A percentile compares a stretch with the other conserved stretches of the same genome.
These are phyloP conservation scores for Pyricularia pennisetigena DNA, from an alignment of 2,329 filamentous ascomycete species.

Conservation along the genomic window DNA sequence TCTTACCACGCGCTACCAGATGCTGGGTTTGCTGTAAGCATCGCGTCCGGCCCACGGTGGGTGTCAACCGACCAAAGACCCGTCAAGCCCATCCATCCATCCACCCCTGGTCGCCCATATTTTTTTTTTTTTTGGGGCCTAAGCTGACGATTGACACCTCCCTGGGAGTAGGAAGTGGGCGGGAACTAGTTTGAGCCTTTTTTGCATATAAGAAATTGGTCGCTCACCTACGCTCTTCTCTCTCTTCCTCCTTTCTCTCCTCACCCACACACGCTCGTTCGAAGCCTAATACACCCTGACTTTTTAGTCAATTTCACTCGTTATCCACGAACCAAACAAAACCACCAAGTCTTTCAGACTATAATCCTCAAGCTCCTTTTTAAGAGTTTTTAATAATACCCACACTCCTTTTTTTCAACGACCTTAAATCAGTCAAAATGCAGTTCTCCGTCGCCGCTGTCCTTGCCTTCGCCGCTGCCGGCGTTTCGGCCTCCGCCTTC, in stretches of 20 bases:
- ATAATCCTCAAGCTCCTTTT: conserved; percentile 13
- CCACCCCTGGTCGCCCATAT: background rate
- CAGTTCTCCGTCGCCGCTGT: conserved; percentile 48
- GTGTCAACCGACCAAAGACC: background rate
- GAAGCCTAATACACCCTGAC: conserved; percentile 32
- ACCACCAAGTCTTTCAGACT: background rate
- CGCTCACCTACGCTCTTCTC: conserved; percentile 23
- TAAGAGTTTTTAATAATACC: conserved; percentile 14
- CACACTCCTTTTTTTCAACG: conserved; percentile 21
- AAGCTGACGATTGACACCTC: background rate
- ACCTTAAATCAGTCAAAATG: conserved; percentile 47
- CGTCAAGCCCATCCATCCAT: background rate
- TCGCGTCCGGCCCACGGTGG: background rate
- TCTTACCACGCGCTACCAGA: too few relatives aligned
- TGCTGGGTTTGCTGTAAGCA: too few relatives aligned
- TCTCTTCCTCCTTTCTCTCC: conserved; percentile 23
- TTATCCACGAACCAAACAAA: conserved; percentile 24
- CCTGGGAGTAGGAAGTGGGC: background rate
- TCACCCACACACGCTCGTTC: conserved; percentile 39
- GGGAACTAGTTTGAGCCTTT: conserved; percentile 3
- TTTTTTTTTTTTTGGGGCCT: background rate
- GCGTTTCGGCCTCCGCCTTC: conserved; percentile 17
- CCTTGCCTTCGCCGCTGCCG: conserved; percentile 41
- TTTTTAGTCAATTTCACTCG: conserved; percentile 51
- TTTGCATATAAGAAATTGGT: conserved; percentile 38